Evolutionary conservation across 2,329 filamentous ascomycete species (phyloP).

Genomic region (Exophiala dermatitidis): DNA sequence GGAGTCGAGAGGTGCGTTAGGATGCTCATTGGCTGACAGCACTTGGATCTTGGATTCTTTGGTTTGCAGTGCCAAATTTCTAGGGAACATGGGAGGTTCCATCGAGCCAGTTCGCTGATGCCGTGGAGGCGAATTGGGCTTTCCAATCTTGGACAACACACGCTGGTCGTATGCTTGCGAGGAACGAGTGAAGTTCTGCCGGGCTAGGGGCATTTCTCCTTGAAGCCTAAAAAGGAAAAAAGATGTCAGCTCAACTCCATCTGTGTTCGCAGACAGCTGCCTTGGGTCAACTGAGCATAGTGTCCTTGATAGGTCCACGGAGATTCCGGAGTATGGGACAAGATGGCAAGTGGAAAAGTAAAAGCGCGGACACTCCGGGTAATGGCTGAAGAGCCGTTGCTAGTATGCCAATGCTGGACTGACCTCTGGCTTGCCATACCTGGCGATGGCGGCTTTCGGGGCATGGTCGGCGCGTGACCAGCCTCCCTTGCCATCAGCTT

Average conservation of each 20-base stretch:
- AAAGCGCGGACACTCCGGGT: no score
- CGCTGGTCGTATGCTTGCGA: constrained; percentile 58
- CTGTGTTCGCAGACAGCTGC: constrained; percentile 2
- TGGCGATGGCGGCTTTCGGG: constrained; percentile 22
- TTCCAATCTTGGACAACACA: constrained; percentile 55
- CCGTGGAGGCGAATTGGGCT: constrained; percentile 50
- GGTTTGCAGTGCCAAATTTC: constrained; percentile 28
- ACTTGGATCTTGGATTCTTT: constrained; percentile 16
- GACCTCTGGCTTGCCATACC: constrained; percentile 23
- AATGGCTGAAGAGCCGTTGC: neutral
- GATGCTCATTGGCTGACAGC: constrained; percentile 19
- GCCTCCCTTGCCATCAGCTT: constrained; percentile 15
- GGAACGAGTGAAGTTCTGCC: constrained; percentile 50
- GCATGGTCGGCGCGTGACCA: constrained; percentile 70
- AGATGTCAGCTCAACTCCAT: constrained; percentile 12
- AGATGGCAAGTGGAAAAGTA: no score
- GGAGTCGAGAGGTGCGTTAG: constrained; percentile 16
- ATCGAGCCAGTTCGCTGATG: constrained; percentile 31
- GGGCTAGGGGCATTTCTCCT: constrained; percentile 53
- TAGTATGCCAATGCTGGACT: constrained; percentile 14
- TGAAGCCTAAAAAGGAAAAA: constrained; percentile 42
- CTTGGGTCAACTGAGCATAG: constrained; percentile 3
- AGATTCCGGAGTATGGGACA: no score
- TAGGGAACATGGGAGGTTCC: constrained; percentile 32
- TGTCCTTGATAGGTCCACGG: neutral